Percentiles rank a stretch among this genome's conserved stretches.
phyloP scores from a whole-genome alignment of 352 stramenopile genomes.

The Globisporangium splendens region DNA sequence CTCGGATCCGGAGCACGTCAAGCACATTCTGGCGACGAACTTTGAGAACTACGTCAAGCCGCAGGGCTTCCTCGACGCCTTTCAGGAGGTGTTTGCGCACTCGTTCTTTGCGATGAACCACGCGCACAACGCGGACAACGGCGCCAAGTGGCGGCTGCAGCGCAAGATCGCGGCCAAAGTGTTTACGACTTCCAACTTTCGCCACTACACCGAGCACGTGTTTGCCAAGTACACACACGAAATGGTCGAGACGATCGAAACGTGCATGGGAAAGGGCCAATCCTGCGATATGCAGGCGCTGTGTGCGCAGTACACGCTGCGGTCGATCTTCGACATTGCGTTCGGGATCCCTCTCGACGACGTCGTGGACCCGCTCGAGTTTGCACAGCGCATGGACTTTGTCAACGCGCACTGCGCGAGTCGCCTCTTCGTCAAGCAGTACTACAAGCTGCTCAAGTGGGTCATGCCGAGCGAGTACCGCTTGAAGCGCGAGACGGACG shows the following conservation, averaged over 20 bases:
- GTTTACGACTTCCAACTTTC: slow-evolving; percentile 70
- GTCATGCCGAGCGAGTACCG: slow-evolving; percentile 56
- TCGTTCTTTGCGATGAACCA: slow-evolving; percentile 78
- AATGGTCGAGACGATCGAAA: slow-evolving; percentile 16
- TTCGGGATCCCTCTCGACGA: slow-evolving; percentile 42
- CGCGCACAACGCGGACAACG: slow-evolving; percentile 40
- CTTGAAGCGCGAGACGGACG: slow-evolving; percentile 21
- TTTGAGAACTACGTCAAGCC: slow-evolving; percentile 76
- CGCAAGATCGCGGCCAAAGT: slow-evolving; percentile 86
- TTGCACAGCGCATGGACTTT: slow-evolving; percentile 49
- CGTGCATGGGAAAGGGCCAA: background rate
- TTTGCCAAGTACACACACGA: slow-evolving; percentile 40
- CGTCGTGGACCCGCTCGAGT: slow-evolving; percentile 25
- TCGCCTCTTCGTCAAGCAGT: slow-evolving; percentile 57
- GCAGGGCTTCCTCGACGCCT: slow-evolving; percentile 60
- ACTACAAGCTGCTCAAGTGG: slow-evolving; percentile 60
- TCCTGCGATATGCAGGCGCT: slow-evolving; percentile 55
- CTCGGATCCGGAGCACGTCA: slow-evolving; percentile 53
- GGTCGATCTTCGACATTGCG: slow-evolving; percentile 12
- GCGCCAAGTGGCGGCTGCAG: slow-evolving; percentile 64
- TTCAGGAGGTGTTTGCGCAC: slow-evolving; percentile 60
- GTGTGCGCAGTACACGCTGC: slow-evolving; percentile 46
- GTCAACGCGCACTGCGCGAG: slow-evolving; percentile 54
- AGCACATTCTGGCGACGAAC: slow-evolving; percentile 64
- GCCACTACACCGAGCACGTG: slow-evolving; percentile 38